phyloP scores from a whole-genome alignment of 768 basidiomycete species.

The Tubosaeta sp. region DNA sequence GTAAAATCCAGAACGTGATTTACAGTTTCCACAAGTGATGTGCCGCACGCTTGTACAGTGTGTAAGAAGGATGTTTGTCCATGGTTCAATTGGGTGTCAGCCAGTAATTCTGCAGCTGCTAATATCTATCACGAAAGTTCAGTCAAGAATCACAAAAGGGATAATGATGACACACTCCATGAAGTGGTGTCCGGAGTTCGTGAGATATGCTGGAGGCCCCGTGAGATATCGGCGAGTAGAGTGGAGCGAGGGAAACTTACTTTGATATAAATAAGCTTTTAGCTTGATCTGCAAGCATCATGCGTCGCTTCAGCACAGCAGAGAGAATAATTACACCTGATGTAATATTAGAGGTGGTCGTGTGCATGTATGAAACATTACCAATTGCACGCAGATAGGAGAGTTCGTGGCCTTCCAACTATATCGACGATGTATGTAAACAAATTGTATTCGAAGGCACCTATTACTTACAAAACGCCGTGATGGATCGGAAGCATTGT shows the following conservation, averaged over 20 bases:
- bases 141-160: background rate
- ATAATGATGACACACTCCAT: constrained; percentile 55
- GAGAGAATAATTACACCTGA: constrained; percentile 87
- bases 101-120: constrained; percentile 87
- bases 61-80: constrained; percentile 84
- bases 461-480: constrained; percentile 66
- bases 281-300: constrained; percentile 93
- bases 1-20: constrained; percentile 97
- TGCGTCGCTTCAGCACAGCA: constrained; percentile 85
- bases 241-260: constrained; percentile 36
- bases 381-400: constrained; percentile 92
- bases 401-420: constrained; percentile 86
- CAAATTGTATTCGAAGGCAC: background rate
- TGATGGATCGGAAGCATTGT: constrained; percentile 77
- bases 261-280: constrained; percentile 92
- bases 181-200: constrained; percentile 85
- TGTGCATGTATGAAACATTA: constrained; percentile 18
- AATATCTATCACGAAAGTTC: constrained; percentile 52
- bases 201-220: constrained; percentile 69
- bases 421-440: constrained; percentile 10
- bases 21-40: constrained; percentile 93
- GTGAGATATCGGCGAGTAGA: constrained; percentile 5
- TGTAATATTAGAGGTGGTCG: constrained; percentile 3
- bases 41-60: constrained; percentile 92
- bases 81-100: constrained; percentile 76